phyloP scores from a whole-genome alignment of 148 eudicot species.

The Amaranthus palmeri region DNA sequence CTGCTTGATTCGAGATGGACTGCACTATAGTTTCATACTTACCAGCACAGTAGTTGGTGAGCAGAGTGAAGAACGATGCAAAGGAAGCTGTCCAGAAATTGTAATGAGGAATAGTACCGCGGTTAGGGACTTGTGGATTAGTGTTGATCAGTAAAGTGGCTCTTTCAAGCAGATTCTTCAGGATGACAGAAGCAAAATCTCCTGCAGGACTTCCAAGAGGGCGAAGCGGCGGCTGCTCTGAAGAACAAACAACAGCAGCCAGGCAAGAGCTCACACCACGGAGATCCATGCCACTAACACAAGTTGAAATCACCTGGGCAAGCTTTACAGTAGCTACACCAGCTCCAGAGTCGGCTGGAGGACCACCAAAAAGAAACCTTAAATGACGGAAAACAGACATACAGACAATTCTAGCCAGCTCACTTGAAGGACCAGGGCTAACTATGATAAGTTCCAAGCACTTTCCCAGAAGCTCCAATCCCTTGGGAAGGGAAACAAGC shows the following conservation, averaged over 20 bases:
- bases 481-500: conserved; percentile 73
- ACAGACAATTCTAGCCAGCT: conserved; percentile 71
- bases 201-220: conserved; percentile 82
- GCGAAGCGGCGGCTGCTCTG: conserved; percentile 89
- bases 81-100: conserved; percentile 94
- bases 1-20: conserved; percentile 41
- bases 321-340: conserved; percentile 43
- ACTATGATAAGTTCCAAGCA: conserved; percentile 56
- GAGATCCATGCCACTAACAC: conserved; percentile 73
- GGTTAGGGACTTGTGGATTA: conserved; percentile 40
- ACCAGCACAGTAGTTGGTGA: conserved; percentile 68
- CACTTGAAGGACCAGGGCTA: conserved; percentile 46
- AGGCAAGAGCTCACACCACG: conserved; percentile 80
- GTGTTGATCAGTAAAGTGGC: conserved; percentile 65
- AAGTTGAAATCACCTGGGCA: conserved; percentile 42
- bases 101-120: conserved; percentile 42
- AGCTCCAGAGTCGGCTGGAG: conserved; percentile 43
- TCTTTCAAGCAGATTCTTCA: conserved; percentile 71
- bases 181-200: conserved; percentile 68
- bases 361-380: conserved; percentile 74
- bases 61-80: conserved; percentile 68
- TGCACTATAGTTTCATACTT: conserved; percentile 75
- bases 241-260: conserved; percentile 92
- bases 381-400: conserved; percentile 92
- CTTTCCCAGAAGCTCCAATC: conserved; percentile 66